Evolutionary conservation across 2,329 filamentous ascomycete species (phyloP).

Genomic region (Xylariales sp.): DNA sequence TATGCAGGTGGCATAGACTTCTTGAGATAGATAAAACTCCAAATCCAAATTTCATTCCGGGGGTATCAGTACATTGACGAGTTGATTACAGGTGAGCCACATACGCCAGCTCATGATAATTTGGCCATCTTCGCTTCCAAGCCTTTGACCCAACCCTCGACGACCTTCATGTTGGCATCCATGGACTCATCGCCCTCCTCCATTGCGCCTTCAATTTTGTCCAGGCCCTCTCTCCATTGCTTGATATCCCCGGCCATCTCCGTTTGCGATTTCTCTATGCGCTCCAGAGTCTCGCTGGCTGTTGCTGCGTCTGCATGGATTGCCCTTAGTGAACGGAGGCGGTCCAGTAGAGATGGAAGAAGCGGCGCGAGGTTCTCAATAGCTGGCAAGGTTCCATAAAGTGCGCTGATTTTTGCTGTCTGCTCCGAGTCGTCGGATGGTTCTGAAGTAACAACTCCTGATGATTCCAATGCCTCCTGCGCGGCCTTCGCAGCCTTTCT

Average conservation of each 20-base stretch:
- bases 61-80: conserved; percentile 4
- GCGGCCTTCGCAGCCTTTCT: conserved; percentile 57
- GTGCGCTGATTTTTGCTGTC: conserved; percentile 79
- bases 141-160: conserved; percentile 84
- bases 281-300: conserved; percentile 71
- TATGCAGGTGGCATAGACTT: no score
- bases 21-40: no score
- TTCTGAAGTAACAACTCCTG: conserved; percentile 37
- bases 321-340: conserved; percentile 74
- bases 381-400: conserved; percentile 83
- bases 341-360: conserved; percentile 78
- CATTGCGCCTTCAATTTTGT: conserved; percentile 73
- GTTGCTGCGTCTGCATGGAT: conserved; percentile 84
- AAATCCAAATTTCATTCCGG: no score
- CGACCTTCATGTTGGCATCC: conserved; percentile 74
- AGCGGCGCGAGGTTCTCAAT: conserved; percentile 84
- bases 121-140: conserved; percentile 72
- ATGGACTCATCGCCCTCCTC: conserved; percentile 64
- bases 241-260: conserved; percentile 81
- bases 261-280: conserved; percentile 72
- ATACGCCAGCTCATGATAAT: conserved; percentile 41
- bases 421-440: conserved; percentile 59
- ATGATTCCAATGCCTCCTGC: conserved; percentile 52
- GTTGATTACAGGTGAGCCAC: no score
- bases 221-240: conserved; percentile 78